Evolutionary conservation across 2,329 filamentous ascomycete genomes (phyloP).

Genomic region (Orbilia ellipsospora): DNA sequence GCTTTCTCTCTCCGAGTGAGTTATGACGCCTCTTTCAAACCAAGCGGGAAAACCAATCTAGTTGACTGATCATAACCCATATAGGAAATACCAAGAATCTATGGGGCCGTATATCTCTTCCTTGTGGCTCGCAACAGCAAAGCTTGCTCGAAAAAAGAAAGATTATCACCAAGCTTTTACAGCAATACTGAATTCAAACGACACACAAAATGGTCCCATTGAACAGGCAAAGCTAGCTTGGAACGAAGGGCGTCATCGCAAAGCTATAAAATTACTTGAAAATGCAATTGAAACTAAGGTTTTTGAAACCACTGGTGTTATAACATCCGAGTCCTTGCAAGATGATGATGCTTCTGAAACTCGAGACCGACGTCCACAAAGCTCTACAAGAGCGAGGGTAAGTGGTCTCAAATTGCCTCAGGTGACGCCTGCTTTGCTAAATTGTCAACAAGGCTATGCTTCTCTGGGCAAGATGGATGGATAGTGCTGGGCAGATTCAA

Average conservation of each 20-base stretch:
- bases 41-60: neutral
- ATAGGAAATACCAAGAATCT: slow-evolving; percentile 66
- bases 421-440: slow-evolving; percentile 65
- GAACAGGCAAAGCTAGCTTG: slow-evolving; percentile 93
- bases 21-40: slow-evolving; percentile 55
- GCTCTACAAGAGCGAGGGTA: slow-evolving; percentile 50
- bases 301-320: slow-evolving; percentile 69
- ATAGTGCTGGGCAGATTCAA: slow-evolving; percentile 91
- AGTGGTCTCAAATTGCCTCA: slow-evolving; percentile 1
- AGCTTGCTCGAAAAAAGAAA: slow-evolving; percentile 85
- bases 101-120: slow-evolving; percentile 79
- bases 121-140: slow-evolving; percentile 85
- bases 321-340: slow-evolving; percentile 57
- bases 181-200: slow-evolving; percentile 89
- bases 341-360: slow-evolving; percentile 35
- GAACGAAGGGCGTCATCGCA: slow-evolving; percentile 91
- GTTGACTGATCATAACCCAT: neutral
- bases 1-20: slow-evolving; percentile 80
- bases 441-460: slow-evolving; percentile 79
- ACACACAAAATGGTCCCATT: slow-evolving; percentile 83
- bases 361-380: slow-evolving; percentile 43
- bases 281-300: slow-evolving; percentile 83
- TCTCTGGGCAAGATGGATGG: slow-evolving; percentile 94
- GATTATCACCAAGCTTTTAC: slow-evolving; percentile 90
- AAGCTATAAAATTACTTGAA: slow-evolving; percentile 91